Evolutionary conservation across 2,329 filamentous ascomycete species (phyloP).

Genomic region (Ascocoryne sarcoides): DNA sequence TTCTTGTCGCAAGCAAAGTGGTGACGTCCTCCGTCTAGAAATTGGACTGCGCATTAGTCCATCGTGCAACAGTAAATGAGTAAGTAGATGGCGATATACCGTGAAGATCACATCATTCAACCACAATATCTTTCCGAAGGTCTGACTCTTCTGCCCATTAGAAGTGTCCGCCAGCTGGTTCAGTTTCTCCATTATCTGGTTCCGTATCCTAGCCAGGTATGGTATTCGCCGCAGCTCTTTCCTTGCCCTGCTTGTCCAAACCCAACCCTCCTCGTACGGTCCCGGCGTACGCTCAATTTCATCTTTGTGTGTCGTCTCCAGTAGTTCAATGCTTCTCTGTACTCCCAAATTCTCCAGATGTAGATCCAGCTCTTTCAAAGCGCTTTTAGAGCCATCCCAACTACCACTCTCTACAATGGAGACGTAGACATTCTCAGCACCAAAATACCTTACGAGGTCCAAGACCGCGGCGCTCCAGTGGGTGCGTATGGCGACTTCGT

Average conservation of each 20-base stretch:
- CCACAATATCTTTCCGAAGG: conserved; percentile 49
- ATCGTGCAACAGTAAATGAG: background rate
- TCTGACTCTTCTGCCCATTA: conserved; percentile 20
- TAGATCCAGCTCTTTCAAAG: conserved; percentile 47
- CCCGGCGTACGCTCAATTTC: conserved; percentile 25
- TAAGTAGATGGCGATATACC: conserved; percentile 29
- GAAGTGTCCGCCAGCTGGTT: conserved; percentile 32
- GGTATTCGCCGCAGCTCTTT: conserved; percentile 57
- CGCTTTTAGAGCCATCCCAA: conserved; percentile 58
- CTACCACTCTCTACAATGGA: conserved; percentile 61
- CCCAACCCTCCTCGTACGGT: conserved; percentile 43
- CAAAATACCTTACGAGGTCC: conserved; percentile 45
- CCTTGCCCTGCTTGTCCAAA: conserved; percentile 48
- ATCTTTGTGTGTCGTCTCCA: conserved; percentile 27
- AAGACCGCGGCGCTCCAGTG: conserved; percentile 56
- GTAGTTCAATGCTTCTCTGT: conserved; percentile 42
- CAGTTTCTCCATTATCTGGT: conserved; percentile 52
- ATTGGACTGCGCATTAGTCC: background rate
- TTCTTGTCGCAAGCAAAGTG: conserved; percentile 45
- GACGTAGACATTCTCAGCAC: conserved; percentile 56
- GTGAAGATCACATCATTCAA: conserved; percentile 54
- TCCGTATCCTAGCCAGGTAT: conserved; percentile 56
- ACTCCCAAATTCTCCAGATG: conserved; percentile 44
- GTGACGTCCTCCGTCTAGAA: conserved; percentile 45
- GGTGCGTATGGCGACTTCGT: conserved; percentile 45